phyloP scores from a whole-genome alignment of 805 yeast genomes.

The Saturnispora mendoncae region DNA sequence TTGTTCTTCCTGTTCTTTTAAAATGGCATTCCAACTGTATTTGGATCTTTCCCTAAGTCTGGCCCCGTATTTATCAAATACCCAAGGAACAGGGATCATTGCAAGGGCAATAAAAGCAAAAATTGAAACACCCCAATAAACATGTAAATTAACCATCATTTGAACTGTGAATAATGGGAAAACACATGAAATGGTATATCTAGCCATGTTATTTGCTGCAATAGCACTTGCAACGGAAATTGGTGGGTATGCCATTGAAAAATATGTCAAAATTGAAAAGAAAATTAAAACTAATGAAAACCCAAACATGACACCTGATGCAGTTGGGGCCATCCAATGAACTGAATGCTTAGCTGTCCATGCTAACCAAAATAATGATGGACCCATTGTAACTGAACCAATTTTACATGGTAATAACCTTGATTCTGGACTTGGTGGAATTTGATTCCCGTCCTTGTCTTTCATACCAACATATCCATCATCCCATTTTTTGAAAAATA shows the following conservation, averaged over 20 bases:
- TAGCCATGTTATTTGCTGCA: conserved; percentile 76
- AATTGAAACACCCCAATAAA: conserved; percentile 73
- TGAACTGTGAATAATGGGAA: conserved; percentile 83
- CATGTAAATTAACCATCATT: conserved; percentile 63
- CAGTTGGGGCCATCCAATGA: conserved; percentile 71
- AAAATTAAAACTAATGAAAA: conserved; percentile 65
- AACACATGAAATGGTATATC: conserved; percentile 68
- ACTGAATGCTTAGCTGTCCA: conserved; percentile 58
- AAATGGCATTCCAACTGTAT: conserved; percentile 49
- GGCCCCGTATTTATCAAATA: conserved; percentile 53
- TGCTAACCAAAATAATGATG: conserved; percentile 70
- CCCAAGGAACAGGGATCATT: conserved; percentile 68
- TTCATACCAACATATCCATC: conserved; percentile 53
- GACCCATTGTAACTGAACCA: conserved; percentile 60
- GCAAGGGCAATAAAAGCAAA: conserved; percentile 60
- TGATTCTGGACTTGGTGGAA: conserved; percentile 52
- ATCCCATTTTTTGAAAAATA: conserved; percentile 47
- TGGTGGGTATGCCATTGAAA: conserved; percentile 67
- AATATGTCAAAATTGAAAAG: conserved; percentile 60
- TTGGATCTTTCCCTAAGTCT: conserved; percentile 45
- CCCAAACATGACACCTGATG: conserved; percentile 74
- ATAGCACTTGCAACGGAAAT: conserved; percentile 74
- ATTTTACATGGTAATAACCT: conserved; percentile 52
- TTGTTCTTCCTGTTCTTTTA: conserved; percentile 13
- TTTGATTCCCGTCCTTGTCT: conserved; percentile 47